Evolutionary conservation across 2,329 filamentous ascomycete species (phyloP).

Genomic region (Fusarium clavum): DNA sequence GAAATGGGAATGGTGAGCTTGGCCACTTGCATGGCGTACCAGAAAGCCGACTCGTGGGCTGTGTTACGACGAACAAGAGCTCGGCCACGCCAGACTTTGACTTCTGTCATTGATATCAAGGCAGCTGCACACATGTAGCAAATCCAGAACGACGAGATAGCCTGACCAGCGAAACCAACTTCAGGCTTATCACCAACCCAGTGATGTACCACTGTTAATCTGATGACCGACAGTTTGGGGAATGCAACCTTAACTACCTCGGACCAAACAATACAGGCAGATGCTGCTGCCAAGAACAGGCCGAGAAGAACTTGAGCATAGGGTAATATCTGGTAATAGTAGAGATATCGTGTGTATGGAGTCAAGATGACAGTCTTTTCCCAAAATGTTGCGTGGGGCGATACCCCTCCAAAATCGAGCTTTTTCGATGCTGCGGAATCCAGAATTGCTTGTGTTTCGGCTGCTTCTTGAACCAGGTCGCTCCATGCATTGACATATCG

Average conservation of each 20-base stretch:
- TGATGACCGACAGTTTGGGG: slow-evolving; percentile 78
- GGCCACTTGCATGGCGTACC: slow-evolving; percentile 94
- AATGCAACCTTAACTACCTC: slow-evolving; percentile 88
- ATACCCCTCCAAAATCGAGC: slow-evolving; percentile 76
- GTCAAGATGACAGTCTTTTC: slow-evolving; percentile 73
- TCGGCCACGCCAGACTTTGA: slow-evolving; percentile 97
- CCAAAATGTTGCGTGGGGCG: slow-evolving; percentile 66
- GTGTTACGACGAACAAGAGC: slow-evolving; percentile 92
- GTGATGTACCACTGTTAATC: slow-evolving; percentile 78
- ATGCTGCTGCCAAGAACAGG: slow-evolving; percentile 77
- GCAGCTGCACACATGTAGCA: slow-evolving; percentile 96
- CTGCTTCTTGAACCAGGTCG: slow-evolving; percentile 77
- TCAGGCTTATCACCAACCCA: slow-evolving; percentile 76
- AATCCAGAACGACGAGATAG: slow-evolving; percentile 88
- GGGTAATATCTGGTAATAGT: slow-evolving; percentile 80
- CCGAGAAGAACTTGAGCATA: slow-evolving; percentile 73
- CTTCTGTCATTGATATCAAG: slow-evolving; percentile 86
- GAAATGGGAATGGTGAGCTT: slow-evolving; percentile 91
- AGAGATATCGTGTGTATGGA: slow-evolving; percentile 83
- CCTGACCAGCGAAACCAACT: slow-evolving; percentile 87
- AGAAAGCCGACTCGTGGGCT: slow-evolving; percentile 91
- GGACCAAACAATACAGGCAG: slow-evolving; percentile 89
- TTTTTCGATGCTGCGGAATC: slow-evolving; percentile 84
- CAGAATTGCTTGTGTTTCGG: slow-evolving; percentile 81
- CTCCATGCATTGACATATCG: slow-evolving; percentile 91